phyloP scores from a whole-genome alignment of 257 asterid genomes.

The Ocimum tenuiflorum region DNA sequence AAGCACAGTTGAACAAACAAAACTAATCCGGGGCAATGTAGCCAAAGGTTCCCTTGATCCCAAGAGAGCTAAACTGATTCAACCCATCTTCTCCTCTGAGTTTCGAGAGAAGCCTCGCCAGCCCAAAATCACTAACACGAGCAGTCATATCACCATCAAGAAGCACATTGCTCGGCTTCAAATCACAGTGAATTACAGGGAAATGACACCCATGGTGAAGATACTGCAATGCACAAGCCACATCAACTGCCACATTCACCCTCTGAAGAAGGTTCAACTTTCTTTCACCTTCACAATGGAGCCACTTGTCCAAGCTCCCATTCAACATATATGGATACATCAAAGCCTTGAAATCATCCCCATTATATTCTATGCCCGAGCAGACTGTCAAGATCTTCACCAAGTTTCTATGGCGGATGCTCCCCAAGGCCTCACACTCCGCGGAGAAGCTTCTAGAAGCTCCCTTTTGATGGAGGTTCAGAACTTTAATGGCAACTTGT shows the following conservation, averaged over 20 bases:
- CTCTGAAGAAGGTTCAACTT: neutral
- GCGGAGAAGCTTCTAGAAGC: conserved; percentile 28
- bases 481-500: conserved; percentile 19
- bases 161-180: too few relatives aligned
- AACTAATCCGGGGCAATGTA: neutral
- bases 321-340: neutral
- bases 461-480: conserved; percentile 23
- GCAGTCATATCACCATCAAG: too few relatives aligned
- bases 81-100: too few relatives aligned
- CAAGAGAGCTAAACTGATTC: neutral
- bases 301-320: conserved; percentile 27
- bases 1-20: too few relatives aligned
- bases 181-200: neutral
- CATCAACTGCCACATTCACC: neutral
- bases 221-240: neutral
- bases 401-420: conserved; percentile 27
- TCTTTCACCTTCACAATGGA: neutral
- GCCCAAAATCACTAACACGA: too few relatives aligned
- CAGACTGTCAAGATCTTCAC: neutral
- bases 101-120: too few relatives aligned
- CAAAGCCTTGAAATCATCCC: neutral
- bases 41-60: neutral
- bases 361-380: conserved; percentile 2
- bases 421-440: conserved; percentile 28
- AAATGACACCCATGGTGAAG: neutral